Percentiles rank a stretch among this genome's conserved stretches.
Evolutionary conservation across 495 filamentous ascomycete genomes (phyloP).

Genomic region (Evernia prunastri): DNA sequence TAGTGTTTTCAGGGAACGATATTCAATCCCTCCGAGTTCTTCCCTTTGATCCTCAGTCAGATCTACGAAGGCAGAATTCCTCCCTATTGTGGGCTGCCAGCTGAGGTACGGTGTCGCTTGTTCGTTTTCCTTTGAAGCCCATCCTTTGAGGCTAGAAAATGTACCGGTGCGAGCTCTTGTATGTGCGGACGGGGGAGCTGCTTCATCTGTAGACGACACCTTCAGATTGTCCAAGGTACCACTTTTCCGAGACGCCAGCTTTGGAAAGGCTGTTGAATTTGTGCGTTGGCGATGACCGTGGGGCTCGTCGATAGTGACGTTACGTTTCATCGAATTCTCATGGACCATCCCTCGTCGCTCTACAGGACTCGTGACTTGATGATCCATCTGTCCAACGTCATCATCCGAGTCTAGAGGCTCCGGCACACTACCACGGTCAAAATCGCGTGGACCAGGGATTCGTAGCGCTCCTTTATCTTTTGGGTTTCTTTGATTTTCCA

Average conservation of each 20-base stretch:
- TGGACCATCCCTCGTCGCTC: constrained; percentile 10
- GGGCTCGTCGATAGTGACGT: constrained; percentile 46
- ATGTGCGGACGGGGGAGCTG: constrained; percentile 11
- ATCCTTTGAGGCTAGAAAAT: constrained; percentile 31
- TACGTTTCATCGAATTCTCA: constrained; percentile 27
- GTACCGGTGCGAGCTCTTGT: constrained; percentile 30
- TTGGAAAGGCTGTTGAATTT: constrained; percentile 17
- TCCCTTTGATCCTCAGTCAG: constrained; percentile 84
- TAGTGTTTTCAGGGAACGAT: constrained; percentile 80
- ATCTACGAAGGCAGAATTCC: constrained; percentile 87
- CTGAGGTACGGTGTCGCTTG: constrained; percentile 75
- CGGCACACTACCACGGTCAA: constrained; percentile 70
- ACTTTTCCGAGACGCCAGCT: constrained; percentile 17
- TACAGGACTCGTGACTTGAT: constrained; percentile 17
- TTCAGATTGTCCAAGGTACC: constrained; percentile 12
- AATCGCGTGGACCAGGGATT: constrained; percentile 83
- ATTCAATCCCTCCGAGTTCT: constrained; percentile 91
- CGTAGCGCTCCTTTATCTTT: constrained; percentile 66
- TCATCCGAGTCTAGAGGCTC: constrained; percentile 50
- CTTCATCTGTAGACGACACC: constrained; percentile 19
- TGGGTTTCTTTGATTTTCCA: constrained; percentile 73
- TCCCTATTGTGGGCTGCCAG: constrained; percentile 83
- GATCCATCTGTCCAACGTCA: constrained; percentile 17
- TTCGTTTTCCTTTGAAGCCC: constrained; percentile 35
- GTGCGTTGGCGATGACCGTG: constrained; percentile 27